phyloP scores from a whole-genome alignment of 1,284 basidiomycete species.

The Ustilago cynodontis region DNA sequence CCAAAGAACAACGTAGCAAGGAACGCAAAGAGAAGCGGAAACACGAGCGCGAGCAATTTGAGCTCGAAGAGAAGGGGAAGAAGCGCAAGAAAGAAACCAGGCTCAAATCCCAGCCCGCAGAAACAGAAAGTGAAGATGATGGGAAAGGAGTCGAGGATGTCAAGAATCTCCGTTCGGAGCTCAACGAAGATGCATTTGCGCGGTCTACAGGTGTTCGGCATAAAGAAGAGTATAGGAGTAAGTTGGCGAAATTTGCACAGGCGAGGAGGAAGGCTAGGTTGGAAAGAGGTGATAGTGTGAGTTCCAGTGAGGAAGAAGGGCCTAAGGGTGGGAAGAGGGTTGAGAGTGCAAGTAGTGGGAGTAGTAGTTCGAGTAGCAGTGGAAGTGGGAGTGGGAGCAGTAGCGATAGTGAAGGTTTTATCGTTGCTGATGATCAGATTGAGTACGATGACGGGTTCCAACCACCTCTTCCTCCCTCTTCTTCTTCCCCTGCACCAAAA shows the following conservation, averaged over 20 bases:
- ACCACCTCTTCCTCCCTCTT: constrained; percentile 6
- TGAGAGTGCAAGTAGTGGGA: constrained; percentile 4
- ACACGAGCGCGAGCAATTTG: constrained; percentile 3
- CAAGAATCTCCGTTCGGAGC: constrained; percentile 42
- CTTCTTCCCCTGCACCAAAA: neutral
- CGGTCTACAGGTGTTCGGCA: constrained; percentile 39
- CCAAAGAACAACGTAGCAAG: neutral
- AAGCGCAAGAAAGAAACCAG: constrained; percentile 6
- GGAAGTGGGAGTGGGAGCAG: constrained; percentile 14
- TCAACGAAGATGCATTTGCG: constrained; percentile 55
- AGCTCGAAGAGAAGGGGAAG: constrained; percentile 10
- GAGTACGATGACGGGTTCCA: constrained; percentile 40
- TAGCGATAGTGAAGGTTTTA: constrained; percentile 27
- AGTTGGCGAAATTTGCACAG: constrained; percentile 32
- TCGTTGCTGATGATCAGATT: constrained; percentile 42
- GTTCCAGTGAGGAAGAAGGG: constrained; percentile 9
- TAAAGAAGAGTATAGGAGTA: constrained; percentile 40
- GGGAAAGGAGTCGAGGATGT: constrained; percentile 25
- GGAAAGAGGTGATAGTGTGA: constrained; percentile 23
- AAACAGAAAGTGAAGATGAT: neutral
- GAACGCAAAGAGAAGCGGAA: neutral
- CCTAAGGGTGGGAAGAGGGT: constrained; percentile 1
- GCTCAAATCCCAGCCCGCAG: constrained; percentile 2
- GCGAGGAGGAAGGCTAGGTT: constrained; percentile 32
- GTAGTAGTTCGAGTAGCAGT: constrained; percentile 2